Base-by-base conservation (phyloP, 805 yeast genomes). In the Saccharomycopsis vini region DNA sequence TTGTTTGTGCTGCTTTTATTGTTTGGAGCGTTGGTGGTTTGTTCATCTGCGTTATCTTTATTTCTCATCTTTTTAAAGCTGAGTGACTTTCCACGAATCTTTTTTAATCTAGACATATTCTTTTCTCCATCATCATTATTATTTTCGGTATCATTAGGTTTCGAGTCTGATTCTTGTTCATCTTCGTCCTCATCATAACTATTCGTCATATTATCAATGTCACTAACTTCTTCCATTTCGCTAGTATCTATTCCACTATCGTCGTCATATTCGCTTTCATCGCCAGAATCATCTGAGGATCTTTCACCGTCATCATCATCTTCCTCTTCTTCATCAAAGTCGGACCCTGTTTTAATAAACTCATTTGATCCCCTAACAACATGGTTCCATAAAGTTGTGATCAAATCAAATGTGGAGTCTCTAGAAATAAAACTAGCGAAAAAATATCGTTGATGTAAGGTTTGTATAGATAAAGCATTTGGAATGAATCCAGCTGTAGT, bases 401-500 rank as follows among this genome's bases (percentile, higher is more conserved):
- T 71, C 29, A 75, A 57, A 29, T 67, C 69, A 51, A 66, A 69
- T 1, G 68, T 62, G 1, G 62, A 39, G 58, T 81, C 89, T 52
- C 89, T 67, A 3, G 77, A 65, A 22, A 79, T 63, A 48, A 81
- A 75, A 1, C 82, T 72, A 0, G 86, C 86, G 65, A 81, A 81
- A 0, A 70, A 68, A 55, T 73, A 77, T 52, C 71, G 75, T 21
- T 72, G 74, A 53, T 80, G 83, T 39, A 78, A 60, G 1, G 88
- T 81, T 44, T 74, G 70, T 19, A 81, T 69, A 36, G 71, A 69
- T 49, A 81, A 71, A 1, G 83, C 86, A 55, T 81, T 81, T 4
- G 87, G 87, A 48, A 81, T 78, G 13, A 81, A 63, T 0, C 77
- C 79, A 0, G 79, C 82, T 0, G 87, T 80, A 13, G 74, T 69